Evolutionary conservation across 2,329 filamentous ascomycete genomes (phyloP).

Genomic region (Graphilbum sp.): DNA sequence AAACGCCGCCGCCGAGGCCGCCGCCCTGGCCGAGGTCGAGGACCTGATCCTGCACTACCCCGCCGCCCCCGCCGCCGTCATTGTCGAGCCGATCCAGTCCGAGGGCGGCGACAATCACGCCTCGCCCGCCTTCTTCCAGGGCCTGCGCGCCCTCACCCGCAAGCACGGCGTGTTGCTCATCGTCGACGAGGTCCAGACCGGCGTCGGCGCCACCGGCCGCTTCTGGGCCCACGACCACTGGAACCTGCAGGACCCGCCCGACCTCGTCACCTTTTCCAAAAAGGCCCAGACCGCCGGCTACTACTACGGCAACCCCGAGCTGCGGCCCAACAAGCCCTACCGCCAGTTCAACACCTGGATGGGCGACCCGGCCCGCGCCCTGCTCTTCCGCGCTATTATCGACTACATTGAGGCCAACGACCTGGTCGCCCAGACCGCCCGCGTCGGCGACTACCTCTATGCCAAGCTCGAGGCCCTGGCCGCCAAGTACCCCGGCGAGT

Average conservation of each 20-base stretch:
- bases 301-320: slow-evolving; percentile 67
- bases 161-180: slow-evolving; percentile 70
- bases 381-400: slow-evolving; percentile 77
- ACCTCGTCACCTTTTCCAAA: slow-evolving; percentile 92
- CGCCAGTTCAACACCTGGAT: slow-evolving; percentile 98
- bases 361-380: slow-evolving; percentile 72
- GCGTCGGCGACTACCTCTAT: slow-evolving; percentile 66
- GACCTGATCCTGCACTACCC: slow-evolving; percentile 64
- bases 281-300: slow-evolving; percentile 90
- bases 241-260: slow-evolving; percentile 61
- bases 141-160: slow-evolving; percentile 62
- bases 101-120: slow-evolving; percentile 94
- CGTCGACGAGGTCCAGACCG: slow-evolving; percentile 88
- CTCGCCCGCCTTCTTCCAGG: slow-evolving; percentile 71
- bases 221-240: slow-evolving; percentile 98
- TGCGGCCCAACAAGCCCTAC: slow-evolving; percentile 84
- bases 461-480: slow-evolving; percentile 50
- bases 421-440: slow-evolving; percentile 65
- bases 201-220: slow-evolving; percentile 79
- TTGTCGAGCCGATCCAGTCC: slow-evolving; percentile 84
- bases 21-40: slow-evolving; percentile 71
- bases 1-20: slow-evolving; percentile 68
- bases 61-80: slow-evolving; percentile 62
- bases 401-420: slow-evolving; percentile 58
- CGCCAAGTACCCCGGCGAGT: slow-evolving; percentile 55